phyloP scores from a whole-genome alignment of 2,329 filamentous ascomycete species.

The Daldinia sp. region DNA sequence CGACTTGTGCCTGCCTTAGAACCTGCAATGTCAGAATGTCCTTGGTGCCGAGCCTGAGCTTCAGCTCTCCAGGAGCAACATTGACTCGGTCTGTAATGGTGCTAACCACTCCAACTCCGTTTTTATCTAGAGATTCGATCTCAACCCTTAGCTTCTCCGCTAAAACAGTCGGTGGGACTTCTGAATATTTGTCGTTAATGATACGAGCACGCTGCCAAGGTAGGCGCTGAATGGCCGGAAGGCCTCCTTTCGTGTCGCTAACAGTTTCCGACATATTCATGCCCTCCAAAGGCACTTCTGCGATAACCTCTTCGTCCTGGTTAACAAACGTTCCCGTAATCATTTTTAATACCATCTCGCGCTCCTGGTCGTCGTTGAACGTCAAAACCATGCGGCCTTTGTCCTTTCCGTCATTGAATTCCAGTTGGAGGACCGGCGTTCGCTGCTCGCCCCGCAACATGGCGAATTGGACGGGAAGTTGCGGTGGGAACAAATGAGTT shows the following conservation, averaged over 20 bases:
- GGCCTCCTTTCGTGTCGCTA: conserved; percentile 61
- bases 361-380: conserved; percentile 79
- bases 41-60: conserved; percentile 72
- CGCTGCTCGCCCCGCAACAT: conserved; percentile 79
- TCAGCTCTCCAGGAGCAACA: conserved; percentile 79
- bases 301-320: conserved; percentile 75
- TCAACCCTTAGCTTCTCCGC: conserved; percentile 82
- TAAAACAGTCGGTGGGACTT: conserved; percentile 76
- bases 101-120: conserved; percentile 59
- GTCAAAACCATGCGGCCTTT: conserved; percentile 81
- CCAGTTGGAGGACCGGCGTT: conserved; percentile 76
- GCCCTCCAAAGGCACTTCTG: conserved; percentile 74
- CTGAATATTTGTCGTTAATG: conserved; percentile 76
- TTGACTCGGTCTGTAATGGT: conserved; percentile 88
- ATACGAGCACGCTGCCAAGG: conserved; percentile 77
- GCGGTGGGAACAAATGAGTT: conserved; percentile 74
- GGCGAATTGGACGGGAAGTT: conserved; percentile 79
- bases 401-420: conserved; percentile 73
- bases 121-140: conserved; percentile 74
- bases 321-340: conserved; percentile 78
- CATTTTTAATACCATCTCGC: conserved; percentile 77
- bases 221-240: conserved; percentile 63
- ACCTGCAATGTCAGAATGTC: conserved; percentile 73
- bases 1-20: conserved; percentile 78
- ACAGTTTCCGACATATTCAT: conserved; percentile 71